phyloP scores from a whole-genome alignment of 371 early-diverging fungal genomes.

The Apophysomyces sp. region DNA sequence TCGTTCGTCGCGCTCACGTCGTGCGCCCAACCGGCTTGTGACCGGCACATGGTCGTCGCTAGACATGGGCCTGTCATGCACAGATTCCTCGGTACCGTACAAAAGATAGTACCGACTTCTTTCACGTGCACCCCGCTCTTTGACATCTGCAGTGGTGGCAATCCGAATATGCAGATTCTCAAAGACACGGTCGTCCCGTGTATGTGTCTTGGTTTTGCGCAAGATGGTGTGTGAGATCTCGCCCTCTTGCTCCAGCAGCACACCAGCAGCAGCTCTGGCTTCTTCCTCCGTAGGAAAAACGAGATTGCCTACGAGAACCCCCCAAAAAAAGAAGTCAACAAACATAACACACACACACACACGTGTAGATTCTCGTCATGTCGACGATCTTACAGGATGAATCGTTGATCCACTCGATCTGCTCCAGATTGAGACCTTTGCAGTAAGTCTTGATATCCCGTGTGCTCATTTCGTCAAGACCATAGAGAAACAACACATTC shows the following conservation, averaged over 20 bases:
- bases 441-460: conserved; percentile 50
- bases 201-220: conserved; percentile 24
- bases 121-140: conserved; percentile 47
- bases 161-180: conserved; percentile 36
- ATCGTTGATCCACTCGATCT: conserved; percentile 63
- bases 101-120: conserved; percentile 54
- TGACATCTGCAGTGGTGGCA: conserved; percentile 50
- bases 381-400: conserved; percentile 41
- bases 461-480: conserved; percentile 58
- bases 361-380: not conserved
- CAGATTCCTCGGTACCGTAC: conserved; percentile 37
- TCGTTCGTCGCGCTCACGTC: not conserved
- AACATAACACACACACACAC: no score
- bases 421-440: conserved; percentile 33
- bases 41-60: conserved; percentile 1
- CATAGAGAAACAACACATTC: conserved; percentile 45
- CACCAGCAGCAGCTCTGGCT: conserved; percentile 36
- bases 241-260: conserved; percentile 22
- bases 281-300: conserved; percentile 22
- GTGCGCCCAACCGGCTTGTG: conserved; percentile 5
- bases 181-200: conserved; percentile 2
- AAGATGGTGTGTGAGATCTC: conserved; percentile 26
- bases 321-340: conserved; percentile 11
- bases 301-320: conserved; percentile 31
- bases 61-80: no score